Percentiles rank a stretch among this genome's conserved stretches.
These are phyloP conservation scores for Nakataea oryzae DNA, from an alignment of 2,329 filamentous ascomycete genomes.

Conservation along the genomic window DNA sequence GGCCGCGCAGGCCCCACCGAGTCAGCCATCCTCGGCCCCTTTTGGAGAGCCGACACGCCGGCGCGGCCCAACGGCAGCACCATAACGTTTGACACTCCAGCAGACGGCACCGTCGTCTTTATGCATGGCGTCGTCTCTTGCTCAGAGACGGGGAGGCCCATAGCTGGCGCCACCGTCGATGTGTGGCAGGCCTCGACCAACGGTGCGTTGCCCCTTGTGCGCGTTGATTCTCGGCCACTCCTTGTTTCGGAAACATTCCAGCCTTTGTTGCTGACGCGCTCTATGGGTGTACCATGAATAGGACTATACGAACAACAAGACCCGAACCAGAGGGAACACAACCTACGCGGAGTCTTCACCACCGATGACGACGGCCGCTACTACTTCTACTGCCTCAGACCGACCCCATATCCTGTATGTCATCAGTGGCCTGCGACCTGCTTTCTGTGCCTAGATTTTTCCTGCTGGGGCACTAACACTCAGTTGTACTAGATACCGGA, in stretches of 20 bases:
- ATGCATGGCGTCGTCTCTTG: slow-evolving; percentile 36
- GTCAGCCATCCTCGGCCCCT: slow-evolving; percentile 55
- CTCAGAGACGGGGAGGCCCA: slow-evolving; percentile 38
- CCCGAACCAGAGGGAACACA: slow-evolving; percentile 12
- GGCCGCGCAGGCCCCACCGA: slow-evolving; percentile 28
- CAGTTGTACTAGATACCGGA: slow-evolving; percentile 2
- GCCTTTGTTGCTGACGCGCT: background rate
- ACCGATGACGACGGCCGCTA: slow-evolving; percentile 48
- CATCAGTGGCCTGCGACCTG: too few species aligned
- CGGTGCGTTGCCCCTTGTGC: slow-evolving; percentile 5
- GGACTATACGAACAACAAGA: slow-evolving; percentile 64
- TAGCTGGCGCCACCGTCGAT: slow-evolving; percentile 45
- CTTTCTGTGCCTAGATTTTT: background rate
- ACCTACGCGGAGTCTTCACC: slow-evolving; percentile 11
- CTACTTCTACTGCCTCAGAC: slow-evolving; percentile 47
- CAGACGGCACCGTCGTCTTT: slow-evolving; percentile 30
- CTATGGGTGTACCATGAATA: slow-evolving; percentile 5
- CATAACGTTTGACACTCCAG: slow-evolving; percentile 33
- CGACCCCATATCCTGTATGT: slow-evolving; percentile 40
- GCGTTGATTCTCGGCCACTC: background rate
- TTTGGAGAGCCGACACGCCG: slow-evolving; percentile 54
- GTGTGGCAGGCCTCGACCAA: slow-evolving; percentile 56
- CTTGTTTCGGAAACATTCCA: background rate
- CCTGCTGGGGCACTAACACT: background rate
- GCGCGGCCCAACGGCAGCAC: slow-evolving; percentile 43